Conservation (phyloP, 1,284 basidiomycete genomes). For the Pseudozyma tsukubaensis region DNA sequence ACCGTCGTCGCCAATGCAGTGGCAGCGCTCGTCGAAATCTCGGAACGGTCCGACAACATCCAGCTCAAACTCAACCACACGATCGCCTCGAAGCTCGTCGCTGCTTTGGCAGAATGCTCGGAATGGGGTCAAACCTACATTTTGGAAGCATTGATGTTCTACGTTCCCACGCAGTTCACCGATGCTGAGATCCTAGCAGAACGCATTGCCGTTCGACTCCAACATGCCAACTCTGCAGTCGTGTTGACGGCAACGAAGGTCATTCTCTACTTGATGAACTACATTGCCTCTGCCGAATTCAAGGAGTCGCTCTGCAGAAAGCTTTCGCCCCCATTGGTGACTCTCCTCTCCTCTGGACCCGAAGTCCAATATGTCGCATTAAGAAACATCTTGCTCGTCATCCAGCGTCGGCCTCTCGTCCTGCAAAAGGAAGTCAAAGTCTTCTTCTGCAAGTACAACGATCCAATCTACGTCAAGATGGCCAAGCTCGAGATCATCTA, state of each 20-base stretch:
- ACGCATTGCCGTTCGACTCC: constrained; percentile 87
- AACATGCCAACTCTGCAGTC: constrained; percentile 94
- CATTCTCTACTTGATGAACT: constrained; percentile 97
- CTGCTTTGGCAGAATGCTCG: constrained; percentile 87
- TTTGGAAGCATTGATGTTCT: constrained; percentile 90
- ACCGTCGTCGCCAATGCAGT: constrained; percentile 96
- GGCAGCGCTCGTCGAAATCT: constrained; percentile 89
- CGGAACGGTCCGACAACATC: constrained; percentile 88
- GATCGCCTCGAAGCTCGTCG: constrained; percentile 83
- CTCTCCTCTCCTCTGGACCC: constrained; percentile 85
- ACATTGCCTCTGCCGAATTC: constrained; percentile 88
- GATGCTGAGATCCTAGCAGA: constrained; percentile 96
- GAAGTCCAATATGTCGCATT: constrained; percentile 99
- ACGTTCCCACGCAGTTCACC: constrained; percentile 84
- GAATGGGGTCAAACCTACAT: constrained; percentile 99
- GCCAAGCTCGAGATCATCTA: constrained; percentile 99
- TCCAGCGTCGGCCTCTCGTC: constrained; percentile 90
- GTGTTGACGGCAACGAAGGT: constrained; percentile 94
- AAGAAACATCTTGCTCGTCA: constrained; percentile 94
- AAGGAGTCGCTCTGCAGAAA: constrained; percentile 93
- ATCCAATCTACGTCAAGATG: constrained; percentile 96
- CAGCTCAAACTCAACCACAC: constrained; percentile 82
- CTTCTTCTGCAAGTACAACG: constrained; percentile 99
- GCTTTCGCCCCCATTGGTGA: constrained; percentile 84
- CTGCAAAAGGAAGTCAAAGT: constrained; percentile 97